A percentile compares a stretch with the other conserved stretches of the same genome.
Evolutionary conservation across 768 basidiomycete genomes (phyloP).

Genomic region (Coprinopsis strossmayeri): DNA sequence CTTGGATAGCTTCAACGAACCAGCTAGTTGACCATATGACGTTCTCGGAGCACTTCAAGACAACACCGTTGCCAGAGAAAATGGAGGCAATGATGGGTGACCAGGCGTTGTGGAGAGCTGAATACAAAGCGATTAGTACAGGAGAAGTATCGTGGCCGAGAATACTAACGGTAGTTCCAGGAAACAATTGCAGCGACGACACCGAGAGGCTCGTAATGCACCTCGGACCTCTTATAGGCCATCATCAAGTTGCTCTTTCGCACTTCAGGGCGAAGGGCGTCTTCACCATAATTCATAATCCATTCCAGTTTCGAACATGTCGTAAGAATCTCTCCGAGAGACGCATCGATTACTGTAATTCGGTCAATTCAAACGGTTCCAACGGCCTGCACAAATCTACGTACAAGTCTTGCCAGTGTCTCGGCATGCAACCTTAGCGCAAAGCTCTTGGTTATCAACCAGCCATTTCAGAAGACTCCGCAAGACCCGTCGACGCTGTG

Average conservation of each 20-base stretch:
- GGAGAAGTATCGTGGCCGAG: neutral
- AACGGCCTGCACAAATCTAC: constrained; percentile 20
- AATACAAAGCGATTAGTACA: constrained; percentile 1
- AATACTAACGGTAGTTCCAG: constrained; percentile 80
- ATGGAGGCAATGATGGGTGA: constrained; percentile 89
- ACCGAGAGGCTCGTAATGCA: constrained; percentile 87
- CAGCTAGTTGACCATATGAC: constrained; percentile 87
- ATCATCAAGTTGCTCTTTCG: constrained; percentile 63
- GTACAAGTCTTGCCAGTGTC: constrained; percentile 94
- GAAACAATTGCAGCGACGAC: constrained; percentile 91
- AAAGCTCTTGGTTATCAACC: constrained; percentile 81
- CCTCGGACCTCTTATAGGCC: constrained; percentile 69
- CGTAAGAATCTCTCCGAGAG: constrained; percentile 91
- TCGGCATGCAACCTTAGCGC: constrained; percentile 82
- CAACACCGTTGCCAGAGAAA: constrained; percentile 85
- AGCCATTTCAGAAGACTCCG: constrained; percentile 89
- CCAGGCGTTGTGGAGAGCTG: constrained; percentile 90
- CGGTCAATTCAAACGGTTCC: neutral
- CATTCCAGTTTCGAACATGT: constrained; percentile 94
- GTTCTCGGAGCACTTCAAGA: constrained; percentile 89
- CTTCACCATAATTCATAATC: constrained; percentile 82
- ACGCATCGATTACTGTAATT: constrained; percentile 79
- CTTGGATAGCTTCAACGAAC: constrained; percentile 75
- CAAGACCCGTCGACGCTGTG: constrained; percentile 75
- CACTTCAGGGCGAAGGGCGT: constrained; percentile 63